Evolutionary conservation across 2,329 filamentous ascomycete genomes (phyloP), one percentile per base, ranked within the genome.

Genomic region (Epichloe aotearoae): DNA sequence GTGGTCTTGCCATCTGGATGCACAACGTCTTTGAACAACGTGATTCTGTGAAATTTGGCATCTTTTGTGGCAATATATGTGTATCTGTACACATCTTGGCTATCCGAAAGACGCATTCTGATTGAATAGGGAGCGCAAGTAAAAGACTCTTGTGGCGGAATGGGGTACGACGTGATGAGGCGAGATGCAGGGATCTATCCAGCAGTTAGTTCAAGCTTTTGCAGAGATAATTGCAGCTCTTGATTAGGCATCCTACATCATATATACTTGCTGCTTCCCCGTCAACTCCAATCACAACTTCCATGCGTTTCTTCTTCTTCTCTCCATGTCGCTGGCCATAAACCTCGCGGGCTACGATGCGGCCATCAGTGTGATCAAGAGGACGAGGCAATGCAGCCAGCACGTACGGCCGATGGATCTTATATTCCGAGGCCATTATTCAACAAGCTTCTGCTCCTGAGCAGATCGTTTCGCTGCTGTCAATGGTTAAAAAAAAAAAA

Each of bases 241-340:
- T 8, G 34, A 4, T 47, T 19, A 15, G 19, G 8, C 7, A 30
- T 62, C 77, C 58, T 58, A 82, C 79, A 71, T 84, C 79, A 59
- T 84, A 84, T 41, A 84, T 74, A 57, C 81, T 83, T 3, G 81
- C 69, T 4, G 79, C 76, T 61, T 84, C 80, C 53, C 81, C 81
- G 62, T 84, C 79, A 58, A 80, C 74, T 19, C 80, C 81, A 30
- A 84, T 77, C 10, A 74, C 76, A 46, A 84, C 62, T 60, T 84
- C 81, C 10, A 80, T 72, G 58, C 81, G 75, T 67, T 82, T 82
- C 58, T 76, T 73, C 66, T 78, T 82, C 66, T 76, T 80, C 34
- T 73, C 72, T 20, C 74, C 76, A 47, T 75, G 70, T 56, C 73
- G 71, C 62, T 77, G 76, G 54, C 79, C 79, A 58, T 75, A 80